phyloP scores from a whole-genome alignment of 345 rosid genomes.

The Viola odorata region DNA sequence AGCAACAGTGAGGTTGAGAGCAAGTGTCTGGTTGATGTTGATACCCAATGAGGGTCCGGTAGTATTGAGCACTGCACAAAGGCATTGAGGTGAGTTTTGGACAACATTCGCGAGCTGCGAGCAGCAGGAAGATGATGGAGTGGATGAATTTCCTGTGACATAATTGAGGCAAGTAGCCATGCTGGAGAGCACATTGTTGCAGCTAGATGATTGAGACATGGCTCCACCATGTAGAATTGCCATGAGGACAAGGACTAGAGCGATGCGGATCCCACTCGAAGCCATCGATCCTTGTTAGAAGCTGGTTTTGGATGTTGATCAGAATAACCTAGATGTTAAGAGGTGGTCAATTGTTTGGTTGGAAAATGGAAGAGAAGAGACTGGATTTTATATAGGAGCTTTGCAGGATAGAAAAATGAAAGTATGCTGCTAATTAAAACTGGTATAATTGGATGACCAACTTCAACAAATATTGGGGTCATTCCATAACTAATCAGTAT shows the following conservation, averaged over 20 bases:
- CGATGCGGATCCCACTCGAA: constrained; percentile 11
- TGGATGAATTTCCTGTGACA: constrained; percentile 46
- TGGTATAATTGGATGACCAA: constrained; percentile 35
- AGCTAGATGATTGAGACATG: constrained; percentile 30
- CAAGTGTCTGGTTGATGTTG: constrained; percentile 57
- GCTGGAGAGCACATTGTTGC: constrained; percentile 22
- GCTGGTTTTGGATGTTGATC: no score
- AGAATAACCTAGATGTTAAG: not conserved
- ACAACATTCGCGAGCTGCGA: constrained; percentile 48
- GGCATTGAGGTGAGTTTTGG: constrained; percentile 57
- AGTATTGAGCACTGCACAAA: constrained; percentile 49
- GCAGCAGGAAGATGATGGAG: constrained; percentile 64
- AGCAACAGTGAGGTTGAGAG: constrained; percentile 55
- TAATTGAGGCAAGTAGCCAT: constrained; percentile 35
- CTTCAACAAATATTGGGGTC: constrained; percentile 16
- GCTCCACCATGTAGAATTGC: constrained; percentile 18
- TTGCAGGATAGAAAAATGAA: constrained; percentile 7
- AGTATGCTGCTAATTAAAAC: no score
- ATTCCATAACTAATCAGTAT: constrained; percentile 9
- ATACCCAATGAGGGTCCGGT: constrained; percentile 45
- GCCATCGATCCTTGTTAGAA: constrained; percentile 27
- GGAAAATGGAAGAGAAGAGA: constrained; percentile 7
- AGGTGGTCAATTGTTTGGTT: constrained; percentile 18
- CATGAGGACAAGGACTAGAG: constrained; percentile 29
- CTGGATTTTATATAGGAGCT: constrained; percentile 10